Conservation (phyloP, 257 asterid species). For the Vinca minor region DNA sequence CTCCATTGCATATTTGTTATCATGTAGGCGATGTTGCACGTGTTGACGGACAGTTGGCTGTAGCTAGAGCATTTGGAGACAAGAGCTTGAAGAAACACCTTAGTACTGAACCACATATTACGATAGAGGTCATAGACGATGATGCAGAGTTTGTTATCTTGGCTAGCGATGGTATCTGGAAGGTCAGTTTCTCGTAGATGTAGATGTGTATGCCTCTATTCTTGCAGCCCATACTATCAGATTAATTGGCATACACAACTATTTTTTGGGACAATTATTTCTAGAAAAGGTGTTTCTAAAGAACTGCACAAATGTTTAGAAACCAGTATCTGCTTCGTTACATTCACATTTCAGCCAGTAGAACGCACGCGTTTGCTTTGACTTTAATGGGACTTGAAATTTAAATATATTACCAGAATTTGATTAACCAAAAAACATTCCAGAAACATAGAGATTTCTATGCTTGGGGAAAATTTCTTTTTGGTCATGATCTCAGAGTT, state of each 20-base stretch:
- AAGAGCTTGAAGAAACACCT: constrained; percentile 80
- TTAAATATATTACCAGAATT: too few species aligned
- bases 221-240: not conserved
- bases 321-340: not conserved
- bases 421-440: too few species aligned
- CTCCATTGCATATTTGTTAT: not conserved
- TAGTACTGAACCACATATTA: constrained; percentile 77
- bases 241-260: not conserved
- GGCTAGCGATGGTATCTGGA: constrained; percentile 98
- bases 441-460: too few species aligned
- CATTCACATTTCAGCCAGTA: not conserved
- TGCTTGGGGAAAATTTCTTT: too few species aligned
- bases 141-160: constrained; percentile 58
- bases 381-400: not conserved
- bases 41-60: constrained; percentile 90
- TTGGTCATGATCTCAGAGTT: too few species aligned
- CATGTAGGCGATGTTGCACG: constrained; percentile 79
- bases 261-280: not conserved
- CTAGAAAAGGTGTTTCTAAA: too few species aligned
- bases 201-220: not conserved
- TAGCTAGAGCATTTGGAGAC: constrained; percentile 97
- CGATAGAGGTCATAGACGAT: constrained; percentile 51
- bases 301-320: not conserved
- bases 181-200: constrained; percentile 34
- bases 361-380: not conserved